Evolutionary conservation across 1,284 basidiomycete genomes (phyloP).

Genomic region (Heliocybe sulcata): DNA sequence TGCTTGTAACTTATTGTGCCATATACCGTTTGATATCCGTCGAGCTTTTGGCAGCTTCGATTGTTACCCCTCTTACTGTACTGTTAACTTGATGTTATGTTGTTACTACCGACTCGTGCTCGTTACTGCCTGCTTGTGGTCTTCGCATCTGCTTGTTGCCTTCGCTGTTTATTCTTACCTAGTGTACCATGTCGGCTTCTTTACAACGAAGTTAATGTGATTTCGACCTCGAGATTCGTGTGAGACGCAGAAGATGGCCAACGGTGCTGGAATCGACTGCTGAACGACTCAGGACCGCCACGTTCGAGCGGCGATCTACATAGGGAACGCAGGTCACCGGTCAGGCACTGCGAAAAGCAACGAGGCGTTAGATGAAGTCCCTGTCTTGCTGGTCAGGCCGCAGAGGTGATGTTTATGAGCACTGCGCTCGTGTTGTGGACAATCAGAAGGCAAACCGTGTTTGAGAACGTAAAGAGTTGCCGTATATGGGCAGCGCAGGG

Average conservation of each 20-base stretch:
- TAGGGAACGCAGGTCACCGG: background rate
- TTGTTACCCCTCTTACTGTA: background rate
- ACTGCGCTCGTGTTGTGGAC: background rate
- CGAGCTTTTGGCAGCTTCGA: background rate
- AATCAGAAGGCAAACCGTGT: background rate
- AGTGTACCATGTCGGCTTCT: background rate
- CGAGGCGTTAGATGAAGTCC: background rate
- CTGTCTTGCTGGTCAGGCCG: background rate
- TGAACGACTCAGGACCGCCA: background rate
- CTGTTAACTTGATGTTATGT: background rate
- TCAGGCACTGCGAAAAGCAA: background rate
- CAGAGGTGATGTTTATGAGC: background rate
- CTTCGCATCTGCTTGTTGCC: background rate
- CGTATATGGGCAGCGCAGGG: background rate
- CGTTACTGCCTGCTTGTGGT: background rate
- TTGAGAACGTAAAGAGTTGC: background rate
- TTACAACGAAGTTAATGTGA: background rate
- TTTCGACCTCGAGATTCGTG: background rate
- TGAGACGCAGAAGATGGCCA: background rate
- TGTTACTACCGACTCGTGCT: background rate
- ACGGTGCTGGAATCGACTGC: background rate
- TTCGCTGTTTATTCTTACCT: background rate
- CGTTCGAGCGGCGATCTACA: background rate
- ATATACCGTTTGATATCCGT: background rate
- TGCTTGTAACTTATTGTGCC: constrained; percentile 5